A percentile compares a stretch with the other conserved stretches of the same genome.
Evolutionary conservation across 768 basidiomycete species (phyloP).

Genomic region (Kwoniella shandongensis): DNA sequence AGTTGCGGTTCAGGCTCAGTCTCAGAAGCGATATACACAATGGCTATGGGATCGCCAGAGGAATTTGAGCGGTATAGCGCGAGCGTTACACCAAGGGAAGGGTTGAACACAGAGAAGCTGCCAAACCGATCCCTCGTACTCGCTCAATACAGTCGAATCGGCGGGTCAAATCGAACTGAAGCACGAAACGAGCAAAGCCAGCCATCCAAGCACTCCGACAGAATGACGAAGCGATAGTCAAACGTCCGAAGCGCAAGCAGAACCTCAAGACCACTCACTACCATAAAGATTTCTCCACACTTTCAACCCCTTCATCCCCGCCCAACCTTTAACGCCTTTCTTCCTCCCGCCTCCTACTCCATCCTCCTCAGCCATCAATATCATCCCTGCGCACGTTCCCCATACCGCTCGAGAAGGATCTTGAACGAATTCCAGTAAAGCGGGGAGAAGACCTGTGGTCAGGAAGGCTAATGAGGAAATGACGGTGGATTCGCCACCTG

Average conservation of each 20-base stretch:
- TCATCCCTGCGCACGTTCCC: slow-evolving; percentile 96
- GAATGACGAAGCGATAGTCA: too few relatives aligned
- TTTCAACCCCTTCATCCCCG: slow-evolving; percentile 69
- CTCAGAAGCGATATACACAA: too few relatives aligned
- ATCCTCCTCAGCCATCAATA: slow-evolving; percentile 68
- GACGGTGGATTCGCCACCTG: slow-evolving; percentile 94
- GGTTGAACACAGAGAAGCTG: too few relatives aligned
- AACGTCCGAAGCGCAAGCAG: too few relatives aligned
- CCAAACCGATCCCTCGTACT: too few relatives aligned
- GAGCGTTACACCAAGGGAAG: too few relatives aligned
- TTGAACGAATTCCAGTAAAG: slow-evolving; percentile 70
- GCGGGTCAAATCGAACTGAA: neutral
- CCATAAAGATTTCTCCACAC: slow-evolving; percentile 91
- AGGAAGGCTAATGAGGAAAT: slow-evolving; percentile 70
- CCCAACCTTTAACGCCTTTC: slow-evolving; percentile 67
- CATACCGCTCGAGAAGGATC: slow-evolving; percentile 68
- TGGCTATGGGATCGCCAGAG: too few relatives aligned
- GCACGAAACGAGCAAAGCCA: neutral
- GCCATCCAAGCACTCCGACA: neutral
- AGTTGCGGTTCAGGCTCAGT: neutral
- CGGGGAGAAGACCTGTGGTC: slow-evolving; percentile 74
- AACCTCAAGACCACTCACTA: slow-evolving; percentile 65
- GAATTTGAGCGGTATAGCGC: too few relatives aligned
- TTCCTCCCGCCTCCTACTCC: slow-evolving; percentile 70
- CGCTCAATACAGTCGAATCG: too few relatives aligned